Evolutionary conservation across 179 eudicot genomes (phyloP).

Genomic region (Amaranthus tricolor): DNA sequence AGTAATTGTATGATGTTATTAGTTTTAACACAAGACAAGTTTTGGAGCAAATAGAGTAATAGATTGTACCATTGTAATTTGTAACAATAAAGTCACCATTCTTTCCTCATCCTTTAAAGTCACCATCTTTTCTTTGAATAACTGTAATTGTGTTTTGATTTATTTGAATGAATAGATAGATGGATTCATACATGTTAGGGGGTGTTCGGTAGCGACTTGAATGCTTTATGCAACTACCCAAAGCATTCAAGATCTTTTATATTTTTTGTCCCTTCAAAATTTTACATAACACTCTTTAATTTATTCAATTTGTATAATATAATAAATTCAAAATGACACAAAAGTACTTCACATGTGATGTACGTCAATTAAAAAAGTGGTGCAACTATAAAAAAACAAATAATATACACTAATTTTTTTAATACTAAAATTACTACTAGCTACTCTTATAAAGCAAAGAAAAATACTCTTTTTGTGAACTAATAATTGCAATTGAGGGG

Average conservation of each 20-base stretch:
- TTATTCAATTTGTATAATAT: too few species aligned
- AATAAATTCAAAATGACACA: too few species aligned
- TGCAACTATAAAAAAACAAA: too few species aligned
- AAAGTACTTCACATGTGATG: too few species aligned
- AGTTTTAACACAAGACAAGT: constrained; percentile 6
- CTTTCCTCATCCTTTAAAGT: not conserved
- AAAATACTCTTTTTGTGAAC: too few species aligned
- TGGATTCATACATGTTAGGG: not conserved
- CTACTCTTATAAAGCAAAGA: too few species aligned
- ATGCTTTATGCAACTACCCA: not conserved
- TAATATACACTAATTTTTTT: too few species aligned
- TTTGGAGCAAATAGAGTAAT: constrained; percentile 22
- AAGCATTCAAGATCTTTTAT: not conserved
- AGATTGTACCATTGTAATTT: constrained; percentile 12
- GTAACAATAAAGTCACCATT: constrained; percentile 7
- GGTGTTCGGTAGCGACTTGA: not conserved
- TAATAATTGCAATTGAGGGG: too few species aligned
- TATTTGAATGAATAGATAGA: not conserved
- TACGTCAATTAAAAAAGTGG: too few species aligned
- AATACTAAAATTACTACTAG: too few species aligned
- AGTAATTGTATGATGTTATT: not conserved
- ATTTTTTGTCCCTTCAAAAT: not conserved
- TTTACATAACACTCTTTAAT: too few species aligned
- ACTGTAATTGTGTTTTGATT: not conserved
- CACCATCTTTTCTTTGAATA: not conserved